Evolutionary conservation across 1,284 basidiomycete species (phyloP), one percentile per base, ranked within the genome.

Genomic region (Termitomyces sp.): DNA sequence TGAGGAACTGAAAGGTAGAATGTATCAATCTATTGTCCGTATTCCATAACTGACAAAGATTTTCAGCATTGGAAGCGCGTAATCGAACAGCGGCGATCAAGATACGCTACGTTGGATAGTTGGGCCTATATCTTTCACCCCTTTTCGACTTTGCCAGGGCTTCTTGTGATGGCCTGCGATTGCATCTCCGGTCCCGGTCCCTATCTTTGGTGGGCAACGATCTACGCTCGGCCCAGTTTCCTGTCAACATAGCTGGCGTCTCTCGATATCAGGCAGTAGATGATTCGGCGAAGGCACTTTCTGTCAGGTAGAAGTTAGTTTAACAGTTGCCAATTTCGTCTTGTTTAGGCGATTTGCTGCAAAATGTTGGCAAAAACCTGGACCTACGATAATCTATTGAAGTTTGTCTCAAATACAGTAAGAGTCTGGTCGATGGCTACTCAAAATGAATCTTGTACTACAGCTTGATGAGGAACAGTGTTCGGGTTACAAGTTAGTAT

Each of bases 1-100:
- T 1, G 88, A 90, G 65, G 88, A 90, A 62, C 62, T 87, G 61
- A 88, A 83, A 79, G 87, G 88, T 86, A 61, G 21, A 65, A 57
- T 46, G 41, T n/a, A 36, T 34, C 9, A n/a, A 26, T 17, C 21
- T 17, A 28, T 21, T 5, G 8, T 45, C 12, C 8, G 31, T 3
- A 30, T 6, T 13, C 13, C 12, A 12, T 24, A 5, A 3, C 24
- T 40, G 15, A 43, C 54, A 17, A 34, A 24, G 33, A 55, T 21
- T 26, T 47, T 40, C 46, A 89, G 88, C 86, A 26, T 68, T 88
- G 30, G 87, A 89, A 73, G 75, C 79, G 52, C 83, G 86, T 53
- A 83, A 76, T 64, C 82, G 84, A 50, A 72, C 74, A 38, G 79
- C 79, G 47, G 82, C 78, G 8, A 83, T 87, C 73, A 89, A 87